Evolutionary conservation across 257 asterid species (phyloP).

Genomic region (Cynanchum wilfordii): DNA sequence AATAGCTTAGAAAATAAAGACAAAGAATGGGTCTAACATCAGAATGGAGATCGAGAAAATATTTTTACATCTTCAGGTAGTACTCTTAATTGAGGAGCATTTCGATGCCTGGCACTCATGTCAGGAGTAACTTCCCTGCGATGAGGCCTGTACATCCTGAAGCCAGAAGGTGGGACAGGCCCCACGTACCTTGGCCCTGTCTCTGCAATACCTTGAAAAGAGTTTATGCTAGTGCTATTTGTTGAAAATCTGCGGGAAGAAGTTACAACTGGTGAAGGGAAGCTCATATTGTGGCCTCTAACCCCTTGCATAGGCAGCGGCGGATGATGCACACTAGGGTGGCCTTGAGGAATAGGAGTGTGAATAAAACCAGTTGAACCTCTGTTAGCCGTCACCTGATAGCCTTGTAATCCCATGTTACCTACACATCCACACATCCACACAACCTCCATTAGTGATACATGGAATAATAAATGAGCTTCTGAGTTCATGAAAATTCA

Average conservation of each 20-base stretch:
- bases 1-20: not conserved
- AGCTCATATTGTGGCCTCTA: conserved; percentile 43
- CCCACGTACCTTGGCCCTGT: conserved; percentile 43
- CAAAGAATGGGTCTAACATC: not conserved
- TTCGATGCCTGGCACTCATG: conserved; percentile 39
- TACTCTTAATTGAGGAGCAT: conserved; percentile 59
- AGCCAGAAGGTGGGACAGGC: conserved; percentile 49
- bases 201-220: conserved; percentile 44
- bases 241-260: conserved; percentile 39
- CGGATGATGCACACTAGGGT: conserved; percentile 36
- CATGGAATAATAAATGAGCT: conserved; percentile 22
- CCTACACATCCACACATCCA: conserved; percentile 37
- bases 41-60: conserved; percentile 8
- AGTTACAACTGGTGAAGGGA: conserved; percentile 42
- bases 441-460: conserved; percentile 34
- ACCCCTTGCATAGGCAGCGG: conserved; percentile 43
- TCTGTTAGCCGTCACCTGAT: conserved; percentile 32
- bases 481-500: not conserved
- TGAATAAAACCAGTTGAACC: conserved; percentile 37
- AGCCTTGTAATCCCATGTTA: conserved; percentile 45
- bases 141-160: conserved; percentile 50
- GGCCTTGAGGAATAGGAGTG: conserved; percentile 44
- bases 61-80: conserved; percentile 65
- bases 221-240: conserved; percentile 30
- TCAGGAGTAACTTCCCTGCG: conserved; percentile 50